These are phyloP conservation scores for Crithidia thermophila DNA, from an alignment of 208 protist species.

Conservation along the genomic window DNA sequence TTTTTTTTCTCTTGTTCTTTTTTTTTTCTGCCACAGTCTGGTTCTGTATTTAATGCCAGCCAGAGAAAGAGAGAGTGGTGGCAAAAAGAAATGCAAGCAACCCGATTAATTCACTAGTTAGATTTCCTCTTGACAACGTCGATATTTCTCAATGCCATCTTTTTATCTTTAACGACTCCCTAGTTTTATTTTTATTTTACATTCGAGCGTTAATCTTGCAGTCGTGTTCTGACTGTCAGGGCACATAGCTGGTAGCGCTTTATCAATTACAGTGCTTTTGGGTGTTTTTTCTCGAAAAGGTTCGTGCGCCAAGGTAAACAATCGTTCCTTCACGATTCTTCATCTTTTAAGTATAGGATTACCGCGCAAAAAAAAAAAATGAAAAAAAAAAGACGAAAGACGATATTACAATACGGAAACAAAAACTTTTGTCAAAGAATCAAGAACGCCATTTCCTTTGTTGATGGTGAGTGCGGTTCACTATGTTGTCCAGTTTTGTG, in stretches of 20 bases:
- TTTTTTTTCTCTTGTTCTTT: constrained; percentile 9
- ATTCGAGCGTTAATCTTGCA: constrained; percentile 13
- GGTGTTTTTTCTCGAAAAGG: constrained; percentile 14
- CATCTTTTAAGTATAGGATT: constrained; percentile 19
- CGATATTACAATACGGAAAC: too few species aligned
- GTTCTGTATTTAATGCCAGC: constrained; percentile 2
- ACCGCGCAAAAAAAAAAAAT: background rate
- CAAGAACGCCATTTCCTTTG: too few species aligned
- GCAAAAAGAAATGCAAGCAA: background rate
- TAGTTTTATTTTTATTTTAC: constrained; percentile 9
- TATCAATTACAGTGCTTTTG: constrained; percentile 16
- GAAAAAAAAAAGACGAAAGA: background rate
- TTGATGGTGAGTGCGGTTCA: too few species aligned
- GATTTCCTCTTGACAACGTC: constrained; percentile 5
- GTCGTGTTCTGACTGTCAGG: constrained; percentile 20
- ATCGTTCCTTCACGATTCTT: background rate
- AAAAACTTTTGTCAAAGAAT: background rate
- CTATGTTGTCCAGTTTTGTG: too few species aligned
- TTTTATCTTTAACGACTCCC: constrained; percentile 7
- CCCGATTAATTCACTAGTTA: constrained; percentile 10
- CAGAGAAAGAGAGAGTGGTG: too few species aligned
- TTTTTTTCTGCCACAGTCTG: constrained; percentile 2
- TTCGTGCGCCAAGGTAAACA: background rate
- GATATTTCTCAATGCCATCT: constrained; percentile 10
- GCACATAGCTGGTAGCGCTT: constrained; percentile 12